These are phyloP conservation scores for Eucalyptus polybractea DNA, from an alignment of 345 rosid species.

Conservation along the genomic window DNA sequence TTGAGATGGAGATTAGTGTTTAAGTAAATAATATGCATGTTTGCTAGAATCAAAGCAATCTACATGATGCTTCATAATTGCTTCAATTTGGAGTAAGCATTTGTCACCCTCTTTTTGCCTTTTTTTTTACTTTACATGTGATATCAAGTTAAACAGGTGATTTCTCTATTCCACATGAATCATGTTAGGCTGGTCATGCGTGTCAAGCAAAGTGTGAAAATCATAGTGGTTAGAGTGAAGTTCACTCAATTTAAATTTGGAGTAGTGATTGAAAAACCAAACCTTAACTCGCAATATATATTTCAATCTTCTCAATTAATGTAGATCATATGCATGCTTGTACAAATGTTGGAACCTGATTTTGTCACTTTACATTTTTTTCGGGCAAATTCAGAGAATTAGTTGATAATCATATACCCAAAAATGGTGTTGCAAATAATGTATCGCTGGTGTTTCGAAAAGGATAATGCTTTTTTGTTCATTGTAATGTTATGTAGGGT, in stretches of 20 bases:
- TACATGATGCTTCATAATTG: accelerated
- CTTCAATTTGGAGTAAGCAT: too few relatives aligned
- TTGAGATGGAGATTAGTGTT: accelerated
- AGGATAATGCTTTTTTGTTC: too few relatives aligned
- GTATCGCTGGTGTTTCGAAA: too few relatives aligned
- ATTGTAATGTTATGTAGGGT: too few relatives aligned
- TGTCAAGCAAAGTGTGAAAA: accelerated
- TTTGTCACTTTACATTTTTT: not conserved
- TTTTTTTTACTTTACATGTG: accelerated
- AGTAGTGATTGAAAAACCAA: too few relatives aligned
- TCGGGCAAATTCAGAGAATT: too few relatives aligned
- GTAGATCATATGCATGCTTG: not conserved
- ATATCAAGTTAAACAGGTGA: too few relatives aligned
- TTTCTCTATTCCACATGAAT: accelerated
- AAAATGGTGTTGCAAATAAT: too few relatives aligned
- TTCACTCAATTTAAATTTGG: too few relatives aligned
- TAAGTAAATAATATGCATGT: too few relatives aligned
- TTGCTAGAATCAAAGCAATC: accelerated
- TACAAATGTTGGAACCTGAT: accelerated
- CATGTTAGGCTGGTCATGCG: accelerated
- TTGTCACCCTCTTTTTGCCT: accelerated
- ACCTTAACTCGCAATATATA: too few relatives aligned
- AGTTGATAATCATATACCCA: too few relatives aligned
- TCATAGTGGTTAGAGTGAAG: accelerated
- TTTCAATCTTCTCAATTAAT: not conserved